Evolutionary conservation across 768 basidiomycete species (phyloP).

Genomic region (Suillus tomentosus): DNA sequence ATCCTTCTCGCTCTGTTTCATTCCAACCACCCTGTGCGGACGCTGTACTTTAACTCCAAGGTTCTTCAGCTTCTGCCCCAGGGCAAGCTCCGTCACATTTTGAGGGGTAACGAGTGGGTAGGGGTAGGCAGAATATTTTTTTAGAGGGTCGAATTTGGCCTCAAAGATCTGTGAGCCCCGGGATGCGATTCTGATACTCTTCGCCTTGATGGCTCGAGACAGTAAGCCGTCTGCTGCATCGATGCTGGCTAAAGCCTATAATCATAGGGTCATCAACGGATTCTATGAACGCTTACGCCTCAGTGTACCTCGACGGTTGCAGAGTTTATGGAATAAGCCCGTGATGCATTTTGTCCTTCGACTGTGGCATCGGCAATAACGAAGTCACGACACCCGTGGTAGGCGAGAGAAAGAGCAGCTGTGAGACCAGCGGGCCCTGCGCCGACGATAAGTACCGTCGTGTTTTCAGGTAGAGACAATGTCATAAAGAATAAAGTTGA

Average conservation of each 20-base stretch:
- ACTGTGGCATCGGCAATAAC: conserved; percentile 38
- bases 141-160: conserved; percentile 37
- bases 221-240: conserved; percentile 39
- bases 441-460: conserved; percentile 51
- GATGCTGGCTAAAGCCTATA: conserved; percentile 43
- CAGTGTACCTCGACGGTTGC: conserved; percentile 47
- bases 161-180: conserved; percentile 30
- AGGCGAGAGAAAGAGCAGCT: conserved; percentile 45
- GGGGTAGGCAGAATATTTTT: conserved; percentile 44
- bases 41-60: conserved; percentile 38
- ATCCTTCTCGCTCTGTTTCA: conserved; percentile 34
- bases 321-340: conserved; percentile 46
- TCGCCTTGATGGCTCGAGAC: conserved; percentile 29
- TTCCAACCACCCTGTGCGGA: conserved; percentile 41
- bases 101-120: conserved; percentile 49
- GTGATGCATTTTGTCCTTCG: conserved; percentile 35
- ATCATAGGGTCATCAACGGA: conserved; percentile 23
- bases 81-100: conserved; percentile 42
- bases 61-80: conserved; percentile 36
- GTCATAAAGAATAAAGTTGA: neutral
- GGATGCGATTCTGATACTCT: conserved; percentile 31
- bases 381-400: conserved; percentile 32
- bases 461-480: conserved; percentile 36
- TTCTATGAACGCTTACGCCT: neutral
- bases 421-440: conserved; percentile 53